These are phyloP conservation scores for Herpetomonas samuelpessoai DNA, from an alignment of 208 protist species.

Conservation along the genomic window DNA sequence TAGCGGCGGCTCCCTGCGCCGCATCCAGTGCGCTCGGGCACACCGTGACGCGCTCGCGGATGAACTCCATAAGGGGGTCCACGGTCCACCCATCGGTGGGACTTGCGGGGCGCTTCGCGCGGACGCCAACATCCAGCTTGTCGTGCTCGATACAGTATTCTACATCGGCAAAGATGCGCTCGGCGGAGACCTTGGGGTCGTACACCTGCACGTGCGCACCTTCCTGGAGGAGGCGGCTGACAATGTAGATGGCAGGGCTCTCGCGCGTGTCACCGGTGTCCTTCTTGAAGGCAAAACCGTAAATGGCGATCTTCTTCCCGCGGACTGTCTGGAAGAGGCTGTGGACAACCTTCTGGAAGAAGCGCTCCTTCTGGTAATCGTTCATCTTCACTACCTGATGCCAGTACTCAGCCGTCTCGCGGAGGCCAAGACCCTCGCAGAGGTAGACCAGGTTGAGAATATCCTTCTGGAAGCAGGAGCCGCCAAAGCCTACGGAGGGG, in stretches of 20 bases:
- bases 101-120: background rate
- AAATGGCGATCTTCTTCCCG: conserved; percentile 92
- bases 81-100: background rate
- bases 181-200: conserved; percentile 93
- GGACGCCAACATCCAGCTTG: conserved; percentile 13
- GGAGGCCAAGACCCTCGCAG: conserved; percentile 85
- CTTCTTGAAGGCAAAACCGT: conserved; percentile 98
- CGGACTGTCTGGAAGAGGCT: conserved; percentile 92
- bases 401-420: conserved; percentile 96
- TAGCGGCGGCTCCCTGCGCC: conserved; percentile 72
- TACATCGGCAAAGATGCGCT: conserved; percentile 65
- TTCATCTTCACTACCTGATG: conserved; percentile 95
- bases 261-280: conserved; percentile 97
- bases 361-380: conserved; percentile 94
- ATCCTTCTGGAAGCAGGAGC: conserved; percentile 98
- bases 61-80: conserved; percentile 10
- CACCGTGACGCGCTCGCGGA: conserved; percentile 26
- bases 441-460: conserved; percentile 97
- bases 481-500: conserved; percentile 91
- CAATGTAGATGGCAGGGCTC: conserved; percentile 91
- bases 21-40: conserved; percentile 67
- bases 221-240: conserved; percentile 84
- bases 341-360: conserved; percentile 85
- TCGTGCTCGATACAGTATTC: conserved; percentile 49
- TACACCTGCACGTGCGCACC: conserved; percentile 92